These are phyloP conservation scores for Gnomoniopsis sp. DNA, from an alignment of 2,329 filamentous ascomycete species.

Conservation along the genomic window DNA sequence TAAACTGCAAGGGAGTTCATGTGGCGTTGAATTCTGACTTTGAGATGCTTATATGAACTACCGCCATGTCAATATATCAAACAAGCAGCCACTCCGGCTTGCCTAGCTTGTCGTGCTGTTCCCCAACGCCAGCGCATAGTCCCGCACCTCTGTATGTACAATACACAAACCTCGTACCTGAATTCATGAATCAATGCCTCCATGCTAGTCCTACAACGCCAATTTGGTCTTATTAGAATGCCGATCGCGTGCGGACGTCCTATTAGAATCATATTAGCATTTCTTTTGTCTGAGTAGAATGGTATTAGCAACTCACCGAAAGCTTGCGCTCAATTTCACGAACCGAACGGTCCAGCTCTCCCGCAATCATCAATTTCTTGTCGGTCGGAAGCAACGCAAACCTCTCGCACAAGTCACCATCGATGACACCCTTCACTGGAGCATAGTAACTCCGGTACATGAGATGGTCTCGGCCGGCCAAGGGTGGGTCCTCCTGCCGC, in stretches of 20 bases:
- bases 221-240: slow-evolving; percentile 42
- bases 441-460: slow-evolving; percentile 96
- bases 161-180: slow-evolving; percentile 9
- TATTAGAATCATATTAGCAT: slow-evolving; percentile 25
- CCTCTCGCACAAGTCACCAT: slow-evolving; percentile 93
- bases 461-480: slow-evolving; percentile 90
- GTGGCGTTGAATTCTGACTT: background rate
- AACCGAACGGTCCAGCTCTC: slow-evolving; percentile 84
- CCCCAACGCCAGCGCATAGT: slow-evolving; percentile 7
- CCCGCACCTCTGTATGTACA: slow-evolving; percentile 6
- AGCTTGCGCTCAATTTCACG: slow-evolving; percentile 96
- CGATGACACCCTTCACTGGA: slow-evolving; percentile 93
- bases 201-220: slow-evolving; percentile 12
- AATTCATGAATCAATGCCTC: slow-evolving; percentile 6
- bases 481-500: slow-evolving; percentile 77
- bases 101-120: background rate
- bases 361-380: slow-evolving; percentile 93
- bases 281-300: background rate
- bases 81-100: background rate
- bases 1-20: background rate
- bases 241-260: slow-evolving; percentile 58
- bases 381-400: slow-evolving; percentile 81
- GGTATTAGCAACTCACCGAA: slow-evolving; percentile 46
- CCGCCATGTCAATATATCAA: slow-evolving; percentile 1
- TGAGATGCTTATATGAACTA: background rate